A percentile compares a stretch with the other conserved stretches of the same genome.
phyloP scores from a whole-genome alignment of 768 basidiomycete genomes.

The Boletus rufocinnamomeus region DNA sequence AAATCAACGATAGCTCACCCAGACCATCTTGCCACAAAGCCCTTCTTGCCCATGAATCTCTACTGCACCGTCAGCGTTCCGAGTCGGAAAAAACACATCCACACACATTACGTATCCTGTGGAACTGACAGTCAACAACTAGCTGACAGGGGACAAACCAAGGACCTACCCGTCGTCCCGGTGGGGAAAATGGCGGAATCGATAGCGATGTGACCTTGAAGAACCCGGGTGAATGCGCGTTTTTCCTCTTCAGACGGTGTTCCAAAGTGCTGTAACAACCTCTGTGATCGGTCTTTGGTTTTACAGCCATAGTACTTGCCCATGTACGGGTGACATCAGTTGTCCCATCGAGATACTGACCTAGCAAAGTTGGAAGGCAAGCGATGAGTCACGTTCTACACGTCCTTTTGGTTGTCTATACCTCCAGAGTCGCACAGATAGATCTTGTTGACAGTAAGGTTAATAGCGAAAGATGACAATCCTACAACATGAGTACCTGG shows the following conservation, averaged over 20 bases:
- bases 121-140: not conserved
- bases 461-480: slow-evolving; percentile 21
- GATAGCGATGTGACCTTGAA: slow-evolving; percentile 90
- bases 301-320: slow-evolving; percentile 43
- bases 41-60: slow-evolving; percentile 79
- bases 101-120: slow-evolving; percentile 59
- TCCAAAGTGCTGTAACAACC: slow-evolving; percentile 72
- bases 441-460: slow-evolving; percentile 48
- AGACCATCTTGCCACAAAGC: slow-evolving; percentile 87
- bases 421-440: slow-evolving; percentile 90
- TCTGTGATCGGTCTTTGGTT: not conserved
- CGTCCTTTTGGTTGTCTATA: slow-evolving; percentile 23
- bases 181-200: slow-evolving; percentile 82
- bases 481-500: slow-evolving; percentile 47
- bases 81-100: not conserved
- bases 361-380: slow-evolving; percentile 33
- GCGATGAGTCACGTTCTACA: not conserved
- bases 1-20: slow-evolving; percentile 45
- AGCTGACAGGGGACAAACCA: not conserved
- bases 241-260: slow-evolving; percentile 80
- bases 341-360: slow-evolving; percentile 89
- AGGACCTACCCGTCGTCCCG: slow-evolving; percentile 65
- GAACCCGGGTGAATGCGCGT: slow-evolving; percentile 86
- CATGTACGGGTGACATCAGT: slow-evolving; percentile 93
- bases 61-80: slow-evolving; percentile 30